A percentile compares a stretch with the other conserved stretches of the same genome.
These are phyloP conservation scores for Actinidia arguta DNA, from an alignment of 179 eudicot genomes.

Conservation along the genomic window DNA sequence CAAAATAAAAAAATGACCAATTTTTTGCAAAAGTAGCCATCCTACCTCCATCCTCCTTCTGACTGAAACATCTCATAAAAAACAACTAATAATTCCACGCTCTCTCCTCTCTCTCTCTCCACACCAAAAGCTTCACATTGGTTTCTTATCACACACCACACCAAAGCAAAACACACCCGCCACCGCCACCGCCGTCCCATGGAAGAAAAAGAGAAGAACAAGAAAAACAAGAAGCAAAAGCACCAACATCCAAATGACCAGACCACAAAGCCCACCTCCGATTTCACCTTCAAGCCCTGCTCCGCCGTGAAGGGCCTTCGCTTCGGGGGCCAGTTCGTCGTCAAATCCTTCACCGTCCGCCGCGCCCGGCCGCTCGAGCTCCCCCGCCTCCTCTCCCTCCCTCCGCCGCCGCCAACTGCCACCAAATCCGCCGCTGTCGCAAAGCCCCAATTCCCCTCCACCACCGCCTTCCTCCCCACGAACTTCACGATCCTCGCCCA, in stretches of 20 bases:
- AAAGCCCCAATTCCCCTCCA: constrained; percentile 47
- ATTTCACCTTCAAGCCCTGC: constrained; percentile 70
- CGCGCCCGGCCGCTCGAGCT: constrained; percentile 68
- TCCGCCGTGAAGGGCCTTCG: constrained; percentile 83
- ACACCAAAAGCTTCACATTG: constrained; percentile 8
- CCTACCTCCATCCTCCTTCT: constrained; percentile 16
- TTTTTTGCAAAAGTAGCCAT: constrained; percentile 6
- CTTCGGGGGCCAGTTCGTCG: constrained; percentile 90
- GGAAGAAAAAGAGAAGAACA: constrained; percentile 36
- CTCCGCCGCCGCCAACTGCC: constrained; percentile 19
- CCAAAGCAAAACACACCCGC: neutral
- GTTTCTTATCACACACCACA: constrained; percentile 11
- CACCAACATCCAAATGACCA: constrained; percentile 68
- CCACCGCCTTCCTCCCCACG: constrained; percentile 79
- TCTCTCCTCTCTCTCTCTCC: too few relatives aligned
- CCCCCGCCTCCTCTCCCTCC: constrained; percentile 74
- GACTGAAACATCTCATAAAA: constrained; percentile 22
- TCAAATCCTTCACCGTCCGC: constrained; percentile 93
- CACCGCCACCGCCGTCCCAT: constrained; percentile 18
- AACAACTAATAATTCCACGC: neutral
- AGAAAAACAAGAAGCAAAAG: constrained; percentile 62
- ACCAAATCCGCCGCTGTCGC: neutral
- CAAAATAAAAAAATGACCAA: neutral
- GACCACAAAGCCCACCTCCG: constrained; percentile 37
- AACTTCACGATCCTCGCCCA: constrained; percentile 94